Evolutionary conservation across 2,329 filamentous ascomycete species (phyloP).

Genomic region (Alternaria postmessia): DNA sequence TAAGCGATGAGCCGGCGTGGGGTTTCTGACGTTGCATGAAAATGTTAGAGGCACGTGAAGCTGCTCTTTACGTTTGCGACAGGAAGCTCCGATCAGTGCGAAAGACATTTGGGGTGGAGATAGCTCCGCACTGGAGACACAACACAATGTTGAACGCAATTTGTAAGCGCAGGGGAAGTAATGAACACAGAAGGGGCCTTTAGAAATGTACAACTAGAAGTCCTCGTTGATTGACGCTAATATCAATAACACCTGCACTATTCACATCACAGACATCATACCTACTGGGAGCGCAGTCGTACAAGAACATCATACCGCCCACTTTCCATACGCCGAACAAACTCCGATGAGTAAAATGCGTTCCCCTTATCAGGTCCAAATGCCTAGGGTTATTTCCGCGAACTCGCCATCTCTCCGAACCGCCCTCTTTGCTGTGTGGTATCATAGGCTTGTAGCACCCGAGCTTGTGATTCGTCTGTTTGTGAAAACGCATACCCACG

Average conservation of each 20-base stretch:
- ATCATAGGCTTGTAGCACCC: conserved; percentile 96
- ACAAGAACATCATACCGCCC: not conserved
- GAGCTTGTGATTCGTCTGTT: conserved; percentile 93
- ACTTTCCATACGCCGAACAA: conserved; percentile 9
- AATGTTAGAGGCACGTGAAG: not conserved
- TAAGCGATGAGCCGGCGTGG: not conserved
- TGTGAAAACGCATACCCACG: conserved; percentile 98
- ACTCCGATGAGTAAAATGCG: conserved; percentile 2
- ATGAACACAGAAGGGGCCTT: not conserved
- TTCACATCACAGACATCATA: conserved; percentile 12
- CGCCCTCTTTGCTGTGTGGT: conserved; percentile 89
- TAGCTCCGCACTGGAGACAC: not conserved
- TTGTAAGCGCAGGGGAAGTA: not conserved
- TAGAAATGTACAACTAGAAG: not conserved
- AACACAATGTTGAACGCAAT: not conserved
- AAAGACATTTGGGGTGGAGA: not conserved
- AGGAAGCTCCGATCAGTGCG: not conserved
- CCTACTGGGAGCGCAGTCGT: conserved; percentile 2
- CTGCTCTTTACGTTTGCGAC: not conserved
- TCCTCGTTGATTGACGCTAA: conserved; percentile 5
- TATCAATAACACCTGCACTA: conserved; percentile 11
- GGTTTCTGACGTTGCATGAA: not conserved
- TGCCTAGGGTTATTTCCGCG: conserved; percentile 40
- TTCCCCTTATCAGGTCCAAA: not conserved
- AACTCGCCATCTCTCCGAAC: conserved; percentile 92